phyloP scores from a whole-genome alignment of 23 red algal species.

The Porphyridium purpureum region DNA sequence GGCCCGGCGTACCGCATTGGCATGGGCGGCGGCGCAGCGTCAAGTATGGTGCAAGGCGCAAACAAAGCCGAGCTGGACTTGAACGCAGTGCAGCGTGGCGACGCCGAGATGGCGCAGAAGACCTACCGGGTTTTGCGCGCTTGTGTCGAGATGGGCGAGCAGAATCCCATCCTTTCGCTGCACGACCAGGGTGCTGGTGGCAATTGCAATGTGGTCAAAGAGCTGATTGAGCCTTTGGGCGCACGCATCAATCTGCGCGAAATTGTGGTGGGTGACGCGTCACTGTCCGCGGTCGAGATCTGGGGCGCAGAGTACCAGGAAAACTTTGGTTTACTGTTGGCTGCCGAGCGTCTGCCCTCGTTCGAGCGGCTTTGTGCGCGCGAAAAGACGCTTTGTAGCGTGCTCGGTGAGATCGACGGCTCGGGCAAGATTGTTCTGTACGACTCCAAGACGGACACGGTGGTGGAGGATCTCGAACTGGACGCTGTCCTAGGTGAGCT shows the following conservation, averaged over 20 bases:
- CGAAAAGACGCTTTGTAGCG: slow-evolving; percentile 56
- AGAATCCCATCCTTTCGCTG: slow-evolving; percentile 86
- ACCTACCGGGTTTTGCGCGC: slow-evolving; percentile 80
- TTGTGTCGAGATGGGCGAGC: slow-evolving; percentile 82
- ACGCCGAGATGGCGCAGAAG: slow-evolving; percentile 98
- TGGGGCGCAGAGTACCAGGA: slow-evolving; percentile 99
- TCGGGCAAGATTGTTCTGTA: slow-evolving; percentile 74
- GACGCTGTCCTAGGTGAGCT: slow-evolving; percentile 81
- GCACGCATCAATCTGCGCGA: slow-evolving; percentile 83
- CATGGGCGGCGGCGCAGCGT: slow-evolving; percentile 96
- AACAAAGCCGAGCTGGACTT: slow-evolving; percentile 90
- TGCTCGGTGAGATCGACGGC: slow-evolving; percentile 78
- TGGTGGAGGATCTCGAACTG: slow-evolving; percentile 85
- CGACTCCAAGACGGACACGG: slow-evolving; percentile 30
- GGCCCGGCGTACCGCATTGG: slow-evolving; percentile 98
- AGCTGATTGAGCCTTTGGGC: slow-evolving; percentile 86
- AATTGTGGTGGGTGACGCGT: slow-evolving; percentile 61
- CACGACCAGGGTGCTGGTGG: slow-evolving; percentile 99
- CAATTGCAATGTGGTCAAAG: slow-evolving; percentile 99
- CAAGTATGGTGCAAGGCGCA: slow-evolving; percentile 96
- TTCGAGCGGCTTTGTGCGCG: slow-evolving; percentile 62
- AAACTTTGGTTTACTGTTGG: slow-evolving; percentile 87
- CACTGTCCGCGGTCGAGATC: slow-evolving; percentile 91
- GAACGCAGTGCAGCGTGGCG: slow-evolving; percentile 95
- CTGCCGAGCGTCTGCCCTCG: slow-evolving; percentile 31